Base-by-base conservation (phyloP, 2,329 filamentous ascomycete genomes). In the Chalara sp. region DNA sequence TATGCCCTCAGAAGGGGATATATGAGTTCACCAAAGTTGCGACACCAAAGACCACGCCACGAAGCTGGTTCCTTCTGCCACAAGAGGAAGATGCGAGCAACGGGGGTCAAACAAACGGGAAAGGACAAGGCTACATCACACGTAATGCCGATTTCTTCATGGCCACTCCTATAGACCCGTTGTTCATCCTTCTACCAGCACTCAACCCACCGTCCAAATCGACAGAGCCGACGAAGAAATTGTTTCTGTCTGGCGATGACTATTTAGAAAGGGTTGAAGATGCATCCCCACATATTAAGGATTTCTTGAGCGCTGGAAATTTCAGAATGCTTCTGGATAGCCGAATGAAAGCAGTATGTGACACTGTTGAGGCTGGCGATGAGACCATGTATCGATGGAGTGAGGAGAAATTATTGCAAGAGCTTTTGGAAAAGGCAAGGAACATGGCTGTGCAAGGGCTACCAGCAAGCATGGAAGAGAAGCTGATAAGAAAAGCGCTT, bases 341-440 rank as follows among this genome's bases (percentile, higher is more conserved):
- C 8, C 78, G 89, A 35, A 83, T 95, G 71, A 76, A 73, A 1
- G 75, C 72, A 1, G 75, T 93, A 5, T 95, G 91, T 68, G 90
- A 96, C 61, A 85, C 78, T 0, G 86, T 95, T 8, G 86, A 93
- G 33, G 87, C 87, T 1, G 88, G 86, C 11, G 87, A 88, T 53
- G 90, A 96, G 67, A 80, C 72, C 49, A 89, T 96, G 87, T 96
- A 87, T 67, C 81, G 89, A 10, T 71, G 95, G 29, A 93, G 76
- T 59, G 78, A 87, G 61, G 70, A 75, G 10, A 95, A 90, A 64
- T 76, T 96, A 1, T 62, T 86, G 6, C 63, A 68, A 2, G 75
- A 84, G 50, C 63, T 97, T 1, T 56, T 91, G 6, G 63, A 68
- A 13, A 97, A 96, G 67, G 89, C 90, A 5, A 75, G 76, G 54